Conservation (phyloP, 768 basidiomycete species). For the Gautieria morchelliformis region DNA sequence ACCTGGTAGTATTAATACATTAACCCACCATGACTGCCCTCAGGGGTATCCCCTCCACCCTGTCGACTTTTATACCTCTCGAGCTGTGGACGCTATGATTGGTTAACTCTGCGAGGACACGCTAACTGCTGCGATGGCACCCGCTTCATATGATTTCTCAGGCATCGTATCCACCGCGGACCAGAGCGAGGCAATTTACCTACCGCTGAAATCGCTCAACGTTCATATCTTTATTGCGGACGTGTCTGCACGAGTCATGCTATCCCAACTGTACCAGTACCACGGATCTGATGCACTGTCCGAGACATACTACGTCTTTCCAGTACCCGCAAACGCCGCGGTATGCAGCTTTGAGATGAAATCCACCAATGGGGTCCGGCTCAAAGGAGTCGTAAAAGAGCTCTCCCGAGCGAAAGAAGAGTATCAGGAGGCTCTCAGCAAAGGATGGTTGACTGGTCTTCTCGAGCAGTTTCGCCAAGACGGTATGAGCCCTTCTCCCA, state of each 20-base stretch:
- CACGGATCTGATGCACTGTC: not conserved
- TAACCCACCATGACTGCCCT: too few relatives aligned
- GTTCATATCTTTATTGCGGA: not conserved
- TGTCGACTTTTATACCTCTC: not conserved
- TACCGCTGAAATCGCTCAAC: not conserved
- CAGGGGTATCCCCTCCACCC: not conserved
- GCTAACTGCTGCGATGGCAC: not conserved
- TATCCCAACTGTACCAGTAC: not conserved
- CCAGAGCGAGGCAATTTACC: not conserved
- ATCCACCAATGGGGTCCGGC: slow-evolving; percentile 31
- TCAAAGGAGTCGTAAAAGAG: slow-evolving; percentile 41
- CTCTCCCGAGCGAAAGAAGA: slow-evolving; percentile 31
- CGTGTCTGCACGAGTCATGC: not conserved
- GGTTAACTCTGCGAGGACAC: not conserved
- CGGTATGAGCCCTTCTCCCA: slow-evolving; percentile 25
- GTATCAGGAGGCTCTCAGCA: slow-evolving; percentile 31
- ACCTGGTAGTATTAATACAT: too few relatives aligned
- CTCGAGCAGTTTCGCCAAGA: slow-evolving; percentile 43
- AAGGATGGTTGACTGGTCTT: slow-evolving; percentile 35
- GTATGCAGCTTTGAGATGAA: slow-evolving; percentile 46
- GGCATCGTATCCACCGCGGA: slow-evolving; percentile 1
- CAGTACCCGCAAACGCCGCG: slow-evolving; percentile 45
- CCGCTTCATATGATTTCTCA: not conserved
- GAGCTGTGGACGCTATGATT: not conserved
- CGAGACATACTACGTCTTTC: slow-evolving; percentile 41